Evolutionary conservation across 495 filamentous ascomycete genomes (phyloP), one percentile per base, ranked within the genome.

Genomic region (Staphylotrichum tortipilum): DNA sequence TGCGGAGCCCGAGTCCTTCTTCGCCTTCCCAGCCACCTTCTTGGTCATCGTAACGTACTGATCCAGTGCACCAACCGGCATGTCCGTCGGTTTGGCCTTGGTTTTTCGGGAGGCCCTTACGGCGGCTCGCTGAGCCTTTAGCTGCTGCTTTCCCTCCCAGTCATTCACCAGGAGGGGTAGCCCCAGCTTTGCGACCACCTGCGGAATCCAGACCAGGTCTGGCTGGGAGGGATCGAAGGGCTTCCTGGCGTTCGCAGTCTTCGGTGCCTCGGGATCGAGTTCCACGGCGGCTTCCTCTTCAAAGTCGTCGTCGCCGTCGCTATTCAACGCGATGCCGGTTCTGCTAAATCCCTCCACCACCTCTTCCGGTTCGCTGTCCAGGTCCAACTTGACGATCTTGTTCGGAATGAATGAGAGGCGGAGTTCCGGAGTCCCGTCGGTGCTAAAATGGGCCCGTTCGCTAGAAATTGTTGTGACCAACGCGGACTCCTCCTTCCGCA

Each of bases 351-450:
- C 70, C 8, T 73, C 69, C 0, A 49, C 51, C 11, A 69, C 69
- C 44, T 82, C 83, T 31, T 83, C 78, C 24, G 79, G 77, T 55
- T 91, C 87, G 0, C 72, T 69, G 31, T 76, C 72, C 7, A 95
- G 71, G 58, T 95, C 81, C 40, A 96, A 68, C 3, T 78, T 77
- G 21, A 95, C 86, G 29, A 97, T 73, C 26, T 87, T 78, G 2
- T 76, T 73, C 0, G 92, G 94, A 19, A 82, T 69, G 55, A 84
- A 94, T 8, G 84, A 81, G 38, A 95, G 59, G 14, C 90, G 83
- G 6, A 95, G 55, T 54, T 98, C 91, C 3, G 79, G 75, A 2
- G 79, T 74, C 9, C 77, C 81, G 57, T 92, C 94, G 0, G 84
- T 91, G 38, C 75, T 82, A 49, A 77, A 76, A 63, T 89, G 89